phyloP scores from a whole-genome alignment of 495 filamentous ascomycete species.

The Penicillium arizonense region DNA sequence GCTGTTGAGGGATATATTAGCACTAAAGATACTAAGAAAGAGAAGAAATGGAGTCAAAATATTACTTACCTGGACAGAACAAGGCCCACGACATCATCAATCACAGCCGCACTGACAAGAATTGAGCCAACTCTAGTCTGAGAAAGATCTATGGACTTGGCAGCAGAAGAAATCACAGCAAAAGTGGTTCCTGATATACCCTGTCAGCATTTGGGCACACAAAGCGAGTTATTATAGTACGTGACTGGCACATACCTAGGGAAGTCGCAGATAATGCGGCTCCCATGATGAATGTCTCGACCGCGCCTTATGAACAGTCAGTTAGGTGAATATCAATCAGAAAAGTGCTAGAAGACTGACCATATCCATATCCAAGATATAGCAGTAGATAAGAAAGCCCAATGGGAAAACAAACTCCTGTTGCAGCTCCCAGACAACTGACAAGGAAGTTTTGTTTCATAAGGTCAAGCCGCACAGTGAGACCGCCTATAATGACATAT shows the following conservation, averaged over 20 bases:
- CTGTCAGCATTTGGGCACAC: background rate
- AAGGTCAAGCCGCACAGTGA: slow-evolving; percentile 30
- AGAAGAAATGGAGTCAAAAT: background rate
- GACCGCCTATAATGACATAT: slow-evolving; percentile 27
- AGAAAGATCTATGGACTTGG: slow-evolving; percentile 20
- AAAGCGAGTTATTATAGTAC: no score
- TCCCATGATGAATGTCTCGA: slow-evolving; percentile 38
- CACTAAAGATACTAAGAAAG: background rate
- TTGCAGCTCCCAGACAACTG: slow-evolving; percentile 31
- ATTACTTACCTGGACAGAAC: slow-evolving; percentile 59
- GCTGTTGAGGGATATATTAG: slow-evolving; percentile 10
- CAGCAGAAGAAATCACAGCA: slow-evolving; percentile 31
- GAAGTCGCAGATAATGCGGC: slow-evolving; percentile 34
- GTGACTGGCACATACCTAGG: slow-evolving; percentile 17
- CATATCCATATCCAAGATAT: slow-evolving; percentile 32
- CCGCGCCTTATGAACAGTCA: slow-evolving; percentile 17
- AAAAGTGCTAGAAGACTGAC: slow-evolving; percentile 6
- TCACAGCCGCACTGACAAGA: slow-evolving; percentile 63
- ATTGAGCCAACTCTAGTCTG: slow-evolving; percentile 34
- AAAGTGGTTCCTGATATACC: slow-evolving; percentile 28
- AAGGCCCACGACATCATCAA: slow-evolving; percentile 79
- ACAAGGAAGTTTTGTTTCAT: slow-evolving; percentile 31
- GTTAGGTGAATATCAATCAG: slow-evolving; percentile 1
- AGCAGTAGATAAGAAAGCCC: slow-evolving; percentile 31
- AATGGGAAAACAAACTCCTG: slow-evolving; percentile 34